Percentiles rank a stretch among this genome's conserved stretches.
These are phyloP conservation scores for Condylostoma magnum DNA, from an alignment of 169 alveolate species.

Conservation along the genomic window DNA sequence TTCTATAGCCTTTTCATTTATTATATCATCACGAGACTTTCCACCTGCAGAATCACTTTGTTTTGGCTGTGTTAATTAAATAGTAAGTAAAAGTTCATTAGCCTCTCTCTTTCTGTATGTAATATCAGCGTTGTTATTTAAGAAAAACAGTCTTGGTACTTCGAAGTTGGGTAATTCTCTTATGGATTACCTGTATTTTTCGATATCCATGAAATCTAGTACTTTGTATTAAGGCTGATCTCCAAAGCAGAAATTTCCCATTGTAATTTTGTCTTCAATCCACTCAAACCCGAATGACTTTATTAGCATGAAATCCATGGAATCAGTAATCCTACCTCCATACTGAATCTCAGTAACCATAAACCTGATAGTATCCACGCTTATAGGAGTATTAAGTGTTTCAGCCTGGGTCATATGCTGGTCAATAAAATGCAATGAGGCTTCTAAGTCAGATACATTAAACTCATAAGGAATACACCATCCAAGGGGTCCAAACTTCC, in stretches of 20 bases:
- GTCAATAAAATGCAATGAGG: conserved; percentile 91
- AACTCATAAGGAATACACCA: conserved; percentile 98
- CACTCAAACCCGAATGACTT: conserved; percentile 90
- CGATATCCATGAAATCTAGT: conserved; percentile 87
- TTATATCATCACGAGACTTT: conserved; percentile 92
- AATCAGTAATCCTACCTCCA: conserved; percentile 98
- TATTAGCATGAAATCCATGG: conserved; percentile 91
- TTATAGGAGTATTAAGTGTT: conserved; percentile 77
- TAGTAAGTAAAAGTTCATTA: conserved; percentile 85
- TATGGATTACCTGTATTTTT: conserved; percentile 84
- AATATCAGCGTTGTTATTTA: conserved; percentile 94
- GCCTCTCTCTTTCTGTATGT: conserved; percentile 92
- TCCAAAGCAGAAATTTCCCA: conserved; percentile 60
- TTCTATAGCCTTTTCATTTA: conserved; percentile 87
- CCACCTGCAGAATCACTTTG: conserved; percentile 93
- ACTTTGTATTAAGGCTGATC: conserved; percentile 74
- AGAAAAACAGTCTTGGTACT: conserved; percentile 90
- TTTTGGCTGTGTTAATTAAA: conserved; percentile 94
- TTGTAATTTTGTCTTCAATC: conserved; percentile 71
- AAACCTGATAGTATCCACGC: conserved; percentile 90
- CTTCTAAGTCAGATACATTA: conserved; percentile 95
- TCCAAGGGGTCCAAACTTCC: conserved; percentile 96
- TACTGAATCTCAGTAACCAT: conserved; percentile 96
- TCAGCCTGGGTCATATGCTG: conserved; percentile 90
- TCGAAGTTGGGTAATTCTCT: conserved; percentile 89